Base-by-base conservation (phyloP, 73 alveolate species). In the Paraurostyla sp. region DNA sequence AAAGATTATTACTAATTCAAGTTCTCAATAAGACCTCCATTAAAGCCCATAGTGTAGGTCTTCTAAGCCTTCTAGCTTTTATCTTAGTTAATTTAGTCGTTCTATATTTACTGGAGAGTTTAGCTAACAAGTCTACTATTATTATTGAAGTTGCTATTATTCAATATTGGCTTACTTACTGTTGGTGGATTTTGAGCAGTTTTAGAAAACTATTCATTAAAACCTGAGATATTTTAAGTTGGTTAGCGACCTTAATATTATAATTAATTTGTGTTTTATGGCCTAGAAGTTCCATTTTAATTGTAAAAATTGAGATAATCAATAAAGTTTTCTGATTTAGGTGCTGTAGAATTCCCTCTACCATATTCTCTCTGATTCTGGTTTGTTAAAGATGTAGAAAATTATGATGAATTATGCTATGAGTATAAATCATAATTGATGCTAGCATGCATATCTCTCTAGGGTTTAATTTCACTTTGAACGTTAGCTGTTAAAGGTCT, bases 41-140 rank as follows among this genome's bases (percentile, higher is more conserved):
- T 60, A 50, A 60, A 60, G 9, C 78, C 78, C 32, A 60, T 6
- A 60, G 78, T 60, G 50, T 60, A 60, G 4, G 78, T 60, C 50
- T 33, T 60, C 25, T 60, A 25, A 60, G 78, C 78, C 25, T 60
- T 60, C 9, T 60, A 29, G 9, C 51, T 50, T 30, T 60, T 60
- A 7, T 60, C 78, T 6, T 60, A 29, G 13, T 29, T 6, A 27
- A 60, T 60, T 11, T 60, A 29, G 25, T 60, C 78, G 50, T 60
- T 18, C 23, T 60, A 33, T 6, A 60, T 30, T 60, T 60, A 29
- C 50, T 60, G 49, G 9, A 60, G 78, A 33, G 78, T 60, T 27
- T 20, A 20, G 78, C 50, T 25, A 18, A 33, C 45, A 60, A 50
- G 25, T 4, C 3, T 27, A 9, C 7, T 2, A 4, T 33, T 25